These are phyloP conservation scores for Dothidotthia symphoricarpi DNA, from an alignment of 2,329 filamentous ascomycete genomes.

Conservation along the genomic window DNA sequence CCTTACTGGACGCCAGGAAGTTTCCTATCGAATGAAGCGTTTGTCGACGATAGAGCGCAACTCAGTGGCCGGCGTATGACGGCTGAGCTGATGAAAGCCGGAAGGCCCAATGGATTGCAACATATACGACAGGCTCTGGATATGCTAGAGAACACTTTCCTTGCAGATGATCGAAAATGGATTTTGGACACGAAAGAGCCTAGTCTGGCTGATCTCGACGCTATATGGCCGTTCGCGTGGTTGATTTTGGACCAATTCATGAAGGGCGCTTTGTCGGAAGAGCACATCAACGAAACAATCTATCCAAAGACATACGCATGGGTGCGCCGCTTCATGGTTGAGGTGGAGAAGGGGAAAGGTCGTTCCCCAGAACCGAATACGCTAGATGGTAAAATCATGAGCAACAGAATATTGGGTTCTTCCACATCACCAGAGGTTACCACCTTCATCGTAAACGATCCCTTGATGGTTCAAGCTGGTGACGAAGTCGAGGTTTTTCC, in stretches of 20 bases:
- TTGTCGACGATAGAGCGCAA: slow-evolving; percentile 57
- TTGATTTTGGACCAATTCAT: slow-evolving; percentile 43
- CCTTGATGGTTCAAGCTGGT: slow-evolving; percentile 54
- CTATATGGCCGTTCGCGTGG: slow-evolving; percentile 68
- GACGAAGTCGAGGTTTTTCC: slow-evolving; percentile 49
- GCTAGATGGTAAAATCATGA: slow-evolving; percentile 18
- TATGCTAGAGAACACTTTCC: slow-evolving; percentile 60
- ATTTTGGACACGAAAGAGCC: slow-evolving; percentile 55
- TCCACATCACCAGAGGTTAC: slow-evolving; percentile 43
- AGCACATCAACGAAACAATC: slow-evolving; percentile 51
- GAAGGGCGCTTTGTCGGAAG: slow-evolving; percentile 55
- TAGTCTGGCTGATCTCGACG: slow-evolving; percentile 66
- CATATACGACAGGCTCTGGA: slow-evolving; percentile 56
- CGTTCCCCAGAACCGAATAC: slow-evolving; percentile 45
- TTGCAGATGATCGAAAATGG: slow-evolving; percentile 67
- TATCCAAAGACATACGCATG: slow-evolving; percentile 65
- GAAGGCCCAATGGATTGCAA: slow-evolving; percentile 57
- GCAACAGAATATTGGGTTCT: slow-evolving; percentile 51
- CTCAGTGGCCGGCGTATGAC: slow-evolving; percentile 45
- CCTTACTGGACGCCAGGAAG: slow-evolving; percentile 55
- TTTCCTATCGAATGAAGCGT: slow-evolving; percentile 57
- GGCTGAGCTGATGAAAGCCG: slow-evolving; percentile 40
- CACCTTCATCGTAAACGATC: slow-evolving; percentile 54
- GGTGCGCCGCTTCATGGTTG: slow-evolving; percentile 60
- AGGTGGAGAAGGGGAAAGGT: slow-evolving; percentile 46